Conservation (phyloP, 345 rosid species). For the Leavenworthia alabamica region DNA sequence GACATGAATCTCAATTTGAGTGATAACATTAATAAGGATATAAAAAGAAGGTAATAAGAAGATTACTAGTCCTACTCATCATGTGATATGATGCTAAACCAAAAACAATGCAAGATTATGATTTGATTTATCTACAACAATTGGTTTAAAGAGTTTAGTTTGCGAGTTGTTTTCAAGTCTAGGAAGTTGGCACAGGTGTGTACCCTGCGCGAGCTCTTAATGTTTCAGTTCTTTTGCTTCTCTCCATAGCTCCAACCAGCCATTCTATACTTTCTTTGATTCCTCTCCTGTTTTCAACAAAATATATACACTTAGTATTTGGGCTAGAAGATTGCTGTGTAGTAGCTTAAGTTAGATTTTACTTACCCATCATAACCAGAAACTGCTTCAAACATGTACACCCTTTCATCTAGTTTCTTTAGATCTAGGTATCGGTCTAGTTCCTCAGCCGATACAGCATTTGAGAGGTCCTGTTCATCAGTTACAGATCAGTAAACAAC, state of each 20-base stretch:
- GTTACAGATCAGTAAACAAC: slow-evolving; percentile 10
- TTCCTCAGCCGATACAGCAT: slow-evolving; percentile 82
- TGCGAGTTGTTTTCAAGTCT: neutral
- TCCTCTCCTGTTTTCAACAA: slow-evolving; percentile 58
- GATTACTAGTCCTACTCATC: slow-evolving; percentile 23
- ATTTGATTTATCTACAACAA: slow-evolving; percentile 40
- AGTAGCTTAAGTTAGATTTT: neutral
- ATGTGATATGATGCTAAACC: slow-evolving; percentile 12
- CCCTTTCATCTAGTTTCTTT: slow-evolving; percentile 88
- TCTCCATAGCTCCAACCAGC: slow-evolving; percentile 90
- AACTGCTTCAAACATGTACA: slow-evolving; percentile 88
- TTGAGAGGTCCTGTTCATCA: slow-evolving; percentile 69
- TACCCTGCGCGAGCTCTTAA: slow-evolving; percentile 64
- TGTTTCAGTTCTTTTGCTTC: slow-evolving; percentile 93
- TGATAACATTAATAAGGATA: neutral
- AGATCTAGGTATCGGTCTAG: slow-evolving; percentile 78
- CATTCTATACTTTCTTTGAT: slow-evolving; percentile 84
- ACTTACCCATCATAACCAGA: slow-evolving; percentile 91
- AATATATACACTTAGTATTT: neutral
- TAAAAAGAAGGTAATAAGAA: neutral
- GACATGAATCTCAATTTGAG: slow-evolving; percentile 2
- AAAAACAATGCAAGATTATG: slow-evolving; percentile 30
- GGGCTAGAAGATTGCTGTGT: neutral
- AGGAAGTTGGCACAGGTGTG: slow-evolving; percentile 35
- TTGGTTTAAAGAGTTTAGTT: neutral